Conservation (phyloP, 768 basidiomycete genomes). For the Leccinum boreale region DNA sequence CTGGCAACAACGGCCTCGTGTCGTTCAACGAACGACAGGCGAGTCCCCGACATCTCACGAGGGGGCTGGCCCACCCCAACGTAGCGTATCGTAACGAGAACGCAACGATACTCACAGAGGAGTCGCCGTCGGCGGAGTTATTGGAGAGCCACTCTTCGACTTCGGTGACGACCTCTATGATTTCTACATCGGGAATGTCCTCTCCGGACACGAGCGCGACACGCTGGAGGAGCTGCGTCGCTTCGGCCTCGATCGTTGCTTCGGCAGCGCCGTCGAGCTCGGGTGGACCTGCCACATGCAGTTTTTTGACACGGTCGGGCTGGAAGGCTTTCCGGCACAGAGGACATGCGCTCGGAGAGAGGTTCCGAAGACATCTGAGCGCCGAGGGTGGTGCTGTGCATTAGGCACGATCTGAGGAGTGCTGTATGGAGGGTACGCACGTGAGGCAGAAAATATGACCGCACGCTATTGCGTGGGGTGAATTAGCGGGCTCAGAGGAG, state of each 20-base stretch:
- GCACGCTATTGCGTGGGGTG: conserved; percentile 71
- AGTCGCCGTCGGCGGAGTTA: conserved; percentile 39
- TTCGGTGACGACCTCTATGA: conserved; percentile 41
- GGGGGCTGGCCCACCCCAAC: neutral
- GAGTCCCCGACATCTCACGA: neutral
- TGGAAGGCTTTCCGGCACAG: conserved; percentile 62
- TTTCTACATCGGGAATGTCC: conserved; percentile 30
- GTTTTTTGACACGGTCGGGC: conserved; percentile 56
- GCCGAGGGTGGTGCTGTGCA: neutral
- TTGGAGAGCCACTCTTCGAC: conserved; percentile 49
- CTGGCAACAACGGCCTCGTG: neutral
- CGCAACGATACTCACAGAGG: conserved; percentile 23
- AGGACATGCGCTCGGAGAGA: conserved; percentile 55
- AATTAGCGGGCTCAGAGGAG: conserved; percentile 45
- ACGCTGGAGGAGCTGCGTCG: conserved; percentile 35
- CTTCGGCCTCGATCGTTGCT: conserved; percentile 41
- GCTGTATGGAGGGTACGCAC: conserved; percentile 41
- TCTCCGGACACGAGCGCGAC: conserved; percentile 35
- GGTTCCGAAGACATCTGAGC: conserved; percentile 52
- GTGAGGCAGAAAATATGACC: conserved; percentile 72
- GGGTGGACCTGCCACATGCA: conserved; percentile 57
- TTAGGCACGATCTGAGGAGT: conserved; percentile 12
- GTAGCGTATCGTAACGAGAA: conserved; percentile 5
- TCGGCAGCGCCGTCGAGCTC: conserved; percentile 33
- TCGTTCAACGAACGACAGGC: neutral